Conservation (phyloP, 2,329 filamentous ascomycete genomes). For the Clonostachys rhizophaga region DNA sequence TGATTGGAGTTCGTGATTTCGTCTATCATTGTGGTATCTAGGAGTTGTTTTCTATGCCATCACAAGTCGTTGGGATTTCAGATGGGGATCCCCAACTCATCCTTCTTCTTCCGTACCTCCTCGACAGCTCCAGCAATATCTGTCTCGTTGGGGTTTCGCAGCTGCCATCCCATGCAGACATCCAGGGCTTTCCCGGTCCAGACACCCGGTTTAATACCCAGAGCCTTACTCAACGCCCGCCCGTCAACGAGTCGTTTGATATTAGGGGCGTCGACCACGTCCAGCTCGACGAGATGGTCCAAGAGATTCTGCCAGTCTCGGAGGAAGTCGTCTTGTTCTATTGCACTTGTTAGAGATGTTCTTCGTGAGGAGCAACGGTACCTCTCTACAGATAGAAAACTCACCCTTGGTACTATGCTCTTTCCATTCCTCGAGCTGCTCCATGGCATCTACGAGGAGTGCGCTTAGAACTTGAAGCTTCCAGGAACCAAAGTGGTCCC, state of each 20-base stretch:
- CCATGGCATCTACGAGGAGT: conserved; percentile 58
- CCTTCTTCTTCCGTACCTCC: conserved; percentile 45
- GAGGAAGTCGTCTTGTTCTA: conserved; percentile 40
- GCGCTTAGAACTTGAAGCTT: conserved; percentile 65
- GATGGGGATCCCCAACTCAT: conserved; percentile 33
- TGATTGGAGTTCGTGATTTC: too few relatives aligned
- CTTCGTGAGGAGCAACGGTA: background rate
- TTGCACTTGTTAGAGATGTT: conserved; percentile 6
- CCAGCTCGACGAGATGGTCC: conserved; percentile 46
- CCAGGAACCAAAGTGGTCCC: conserved; percentile 67
- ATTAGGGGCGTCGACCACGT: conserved; percentile 52
- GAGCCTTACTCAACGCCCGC: conserved; percentile 61
- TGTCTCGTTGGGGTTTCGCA: conserved; percentile 66
- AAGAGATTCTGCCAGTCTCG: conserved; percentile 49
- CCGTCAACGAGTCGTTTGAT: conserved; percentile 70
- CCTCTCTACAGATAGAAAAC: background rate
- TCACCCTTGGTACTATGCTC: conserved; percentile 22
- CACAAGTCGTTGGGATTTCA: too few relatives aligned
- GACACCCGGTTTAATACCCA: conserved; percentile 68
- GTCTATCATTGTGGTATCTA: too few relatives aligned
- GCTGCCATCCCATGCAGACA: conserved; percentile 81
- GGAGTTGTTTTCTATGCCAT: too few relatives aligned
- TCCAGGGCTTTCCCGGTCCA: conserved; percentile 83
- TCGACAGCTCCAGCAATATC: conserved; percentile 56
- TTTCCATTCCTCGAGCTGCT: conserved; percentile 25